Evolutionary conservation across 1,284 basidiomycete genomes (phyloP), one percentile per base, ranked within the genome.

Genomic region (Pseudozyma sp.): DNA sequence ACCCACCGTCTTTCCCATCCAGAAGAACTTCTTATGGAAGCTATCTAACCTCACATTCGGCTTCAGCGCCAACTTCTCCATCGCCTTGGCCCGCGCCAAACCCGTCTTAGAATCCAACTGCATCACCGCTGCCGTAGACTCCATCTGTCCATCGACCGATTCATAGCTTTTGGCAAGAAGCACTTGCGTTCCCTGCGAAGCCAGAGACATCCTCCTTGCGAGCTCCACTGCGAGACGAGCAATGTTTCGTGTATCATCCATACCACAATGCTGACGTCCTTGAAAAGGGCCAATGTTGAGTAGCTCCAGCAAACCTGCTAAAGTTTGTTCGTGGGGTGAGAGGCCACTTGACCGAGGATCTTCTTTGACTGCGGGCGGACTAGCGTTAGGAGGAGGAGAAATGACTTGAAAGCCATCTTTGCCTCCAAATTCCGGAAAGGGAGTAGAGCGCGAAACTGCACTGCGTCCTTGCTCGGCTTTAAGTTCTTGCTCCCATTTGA

Each of bases 241-340:
- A 51, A 87, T 85, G 60, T 87, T 87, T 64, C 67, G 81, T 60
- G 86, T 86, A 68, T 87, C 87, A 64, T 87, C 86, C 52, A 87
- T 84, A 2, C 87, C 87, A 14, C 86, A 87, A 59, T 87, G 87
- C 66, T 87, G 85, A 25, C 85, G 79, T 6, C 87, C 87, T 70
- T 86, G 86, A 50, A 83, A 78, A 1, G 72, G 64, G 14, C 70
- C 78, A 34, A 81, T 76, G 38, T 52, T 56, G 18, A 81, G 34
- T 36, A 71, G 21, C 9, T 74, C 70, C 34, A 81, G 58, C 3
- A 81, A 53, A 3, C 77, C 80, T 14, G 69, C 66, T 21, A 81
- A 55, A 10, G 74, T 77, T 39, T 64, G 68, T 42, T 81, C 71
- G 36, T 64, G 56, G n/a, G 70, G 66, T 9, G 61, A 53, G 6